Base-by-base conservation (phyloP, 2,329 filamentous ascomycete species). In the Trichoderma gracile region DNA sequence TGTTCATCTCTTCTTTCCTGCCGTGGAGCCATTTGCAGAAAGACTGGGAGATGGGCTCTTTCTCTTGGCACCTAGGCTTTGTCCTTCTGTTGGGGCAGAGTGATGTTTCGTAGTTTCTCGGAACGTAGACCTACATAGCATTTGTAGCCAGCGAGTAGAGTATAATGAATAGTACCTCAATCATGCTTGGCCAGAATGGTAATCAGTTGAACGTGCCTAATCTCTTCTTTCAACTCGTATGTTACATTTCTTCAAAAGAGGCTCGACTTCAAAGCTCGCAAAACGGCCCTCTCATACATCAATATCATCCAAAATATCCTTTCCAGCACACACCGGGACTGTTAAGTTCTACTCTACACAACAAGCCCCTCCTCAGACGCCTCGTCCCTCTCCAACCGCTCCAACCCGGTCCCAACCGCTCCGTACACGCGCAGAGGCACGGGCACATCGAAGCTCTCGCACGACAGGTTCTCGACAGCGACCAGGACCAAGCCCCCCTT, bases 371-470 rank as follows among this genome's bases (percentile, higher is more conserved):
- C 81, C 55, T 82, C 82, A 27, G 78, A 74, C 40, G 79, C 82
- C 71, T 85, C 82, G 52, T 86, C 84, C 62, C 83, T 76, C 71
- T 86, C 84, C 60, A 85, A 71, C 66, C 79, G 79, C 73, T 86
- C 85, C 65, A 87, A 73, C 8, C 84, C 84, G 59, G 79, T 83
- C 65, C 83, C 82, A 42, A 85, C 81, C 19, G 85, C 84, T 46
- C 87, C 87, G 72, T 96, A 97, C 10, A 97, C 90, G 57, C 87
- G 86, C 68, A 97, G 79, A 27, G 93, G 93, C 52, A 97, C 92
- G 40, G 88, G 86, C 52, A 96, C 90, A 76, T 97, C 93, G 76
- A 97, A 97, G 71, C 91, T 96, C 79, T 97, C 93, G 71, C 92
- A 94, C 9, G 88, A 84, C 58, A 97, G 72, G 67, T 87, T 87